Evolutionary conservation across 805 yeast genomes (phyloP), one percentile per base, ranked within the genome.

Genomic region (Monosporozyma unispora): DNA sequence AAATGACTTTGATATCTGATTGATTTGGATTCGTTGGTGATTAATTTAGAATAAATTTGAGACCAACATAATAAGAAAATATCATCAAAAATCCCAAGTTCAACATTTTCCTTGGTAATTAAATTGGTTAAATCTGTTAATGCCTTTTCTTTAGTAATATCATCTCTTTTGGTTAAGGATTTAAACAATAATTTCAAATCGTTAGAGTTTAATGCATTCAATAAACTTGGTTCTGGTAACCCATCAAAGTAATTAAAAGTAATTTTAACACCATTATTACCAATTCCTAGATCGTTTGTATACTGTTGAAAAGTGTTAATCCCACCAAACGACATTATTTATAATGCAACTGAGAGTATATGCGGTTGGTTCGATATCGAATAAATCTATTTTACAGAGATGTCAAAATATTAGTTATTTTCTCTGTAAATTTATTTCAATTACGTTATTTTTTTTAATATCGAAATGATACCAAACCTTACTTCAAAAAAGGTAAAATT

Each of bases 61-160:
- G 87, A 73, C 95, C 87, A 87, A 35, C 81, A 76, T 47, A 72
- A 74, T n/a, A 76, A 64, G 18, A 76, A 74, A 23, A 78, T 57
- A 48, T 81, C 85, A 53, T 82, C 82, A n/a, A 25, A 27, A 38
- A 33, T n/a, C 22, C 23, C 46, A 16, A 59, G 59, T 2, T 63
- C 57, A 1, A 54, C 51, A 14, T 47, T 16, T 10, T 42, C 4
- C 57, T 51, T 29, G 4, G 58, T 61, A 2, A 77, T 53, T 28
- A 67, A 59, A 3, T 63, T 57, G 2, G 72, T 57, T 28, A 84
- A 61, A 40, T 85, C 95, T 5, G 55, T 61, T 23, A 88, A 69
- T 1, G 93, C 88, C 61, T 83, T 86, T 57, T 87, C 96, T 60
- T 82, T 85, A 0, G 98, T 91, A n/a, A 80, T 81, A 6, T 82